Percentiles rank a stretch among this genome's conserved stretches.
Conservation (phyloP, 108 stramenopile species). For the Cyclotella kingstonii region DNA sequence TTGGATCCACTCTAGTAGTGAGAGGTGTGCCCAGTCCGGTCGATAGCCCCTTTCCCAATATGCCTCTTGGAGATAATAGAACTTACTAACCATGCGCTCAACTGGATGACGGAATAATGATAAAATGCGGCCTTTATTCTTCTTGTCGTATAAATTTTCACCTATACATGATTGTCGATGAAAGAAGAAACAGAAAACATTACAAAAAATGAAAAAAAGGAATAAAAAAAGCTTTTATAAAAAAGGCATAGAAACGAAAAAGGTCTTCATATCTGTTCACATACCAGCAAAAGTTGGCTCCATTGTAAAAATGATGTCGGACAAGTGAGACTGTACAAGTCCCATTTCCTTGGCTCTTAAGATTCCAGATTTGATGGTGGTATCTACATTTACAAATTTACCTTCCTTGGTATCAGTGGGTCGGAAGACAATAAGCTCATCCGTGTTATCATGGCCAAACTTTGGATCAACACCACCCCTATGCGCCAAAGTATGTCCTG, state of each 20-base stretch:
- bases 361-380: conserved; percentile 13
- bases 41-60: conserved; percentile 52
- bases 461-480: conserved; percentile 22
- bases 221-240: not conserved
- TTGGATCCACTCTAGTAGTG: conserved; percentile 38
- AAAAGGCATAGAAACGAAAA: not conserved
- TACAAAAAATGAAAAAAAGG: not conserved
- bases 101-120: conserved; percentile 46
- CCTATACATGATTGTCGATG: not conserved
- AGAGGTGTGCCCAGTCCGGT: conserved; percentile 37
- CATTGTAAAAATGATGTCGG: conserved; percentile 38
- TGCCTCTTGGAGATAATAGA: conserved; percentile 48
- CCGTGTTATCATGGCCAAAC: conserved; percentile 5
- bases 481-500: conserved; percentile 29
- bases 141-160: conserved; percentile 20
- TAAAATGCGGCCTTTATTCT: conserved; percentile 38
- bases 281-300: conserved; percentile 33
- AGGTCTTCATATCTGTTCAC: not conserved
- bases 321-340: conserved; percentile 30
- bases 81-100: conserved; percentile 46
- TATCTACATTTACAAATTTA: conserved; percentile 18
- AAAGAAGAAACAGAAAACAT: not conserved
- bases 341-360: conserved; percentile 27
- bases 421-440: conserved; percentile 6
- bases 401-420: not conserved